Conservation (phyloP, 2,329 filamentous ascomycete genomes). For the Scedosporium minutisporum region DNA sequence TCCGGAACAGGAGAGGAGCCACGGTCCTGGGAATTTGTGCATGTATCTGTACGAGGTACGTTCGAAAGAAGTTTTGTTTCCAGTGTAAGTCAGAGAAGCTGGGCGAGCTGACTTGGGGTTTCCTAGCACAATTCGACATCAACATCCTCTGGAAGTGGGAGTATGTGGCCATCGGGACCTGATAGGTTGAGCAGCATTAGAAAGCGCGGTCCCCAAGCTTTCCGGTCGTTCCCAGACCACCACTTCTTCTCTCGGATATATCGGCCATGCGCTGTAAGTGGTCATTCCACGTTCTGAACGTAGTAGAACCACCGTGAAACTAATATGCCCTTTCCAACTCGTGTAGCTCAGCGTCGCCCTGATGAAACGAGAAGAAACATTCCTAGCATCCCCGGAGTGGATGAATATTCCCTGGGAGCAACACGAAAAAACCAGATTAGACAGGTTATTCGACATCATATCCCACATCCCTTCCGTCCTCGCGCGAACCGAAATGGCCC, state of each 20-base stretch:
- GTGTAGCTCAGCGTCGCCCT: constrained; percentile 36
- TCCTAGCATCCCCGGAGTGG: constrained; percentile 44
- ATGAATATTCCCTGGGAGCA: constrained; percentile 38
- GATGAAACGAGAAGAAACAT: constrained; percentile 38
- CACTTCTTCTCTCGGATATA: constrained; percentile 49
- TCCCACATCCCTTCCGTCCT: constrained; percentile 38
- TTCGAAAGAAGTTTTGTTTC: neutral
- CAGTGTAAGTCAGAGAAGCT: neutral
- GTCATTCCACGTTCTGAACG: neutral
- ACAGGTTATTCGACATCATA: constrained; percentile 42
- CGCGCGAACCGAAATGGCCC: constrained; percentile 31
- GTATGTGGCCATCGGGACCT: neutral
- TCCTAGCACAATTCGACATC: neutral
- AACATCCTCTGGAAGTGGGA: neutral
- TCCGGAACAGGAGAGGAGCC: constrained; percentile 17
- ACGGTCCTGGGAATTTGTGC: constrained; percentile 31
- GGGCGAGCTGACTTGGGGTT: neutral
- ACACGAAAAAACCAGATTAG: constrained; percentile 41
- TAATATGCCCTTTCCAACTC: neutral
- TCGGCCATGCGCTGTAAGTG: constrained; percentile 40
- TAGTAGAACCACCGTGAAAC: neutral
- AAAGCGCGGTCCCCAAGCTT: constrained; percentile 34
- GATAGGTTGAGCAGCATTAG: constrained; percentile 17
- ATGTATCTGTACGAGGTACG: constrained; percentile 45
- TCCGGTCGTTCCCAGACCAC: constrained; percentile 42